Conservation (phyloP, 2,329 filamentous ascomycete species). For the Amesomyces nigricolor region DNA sequence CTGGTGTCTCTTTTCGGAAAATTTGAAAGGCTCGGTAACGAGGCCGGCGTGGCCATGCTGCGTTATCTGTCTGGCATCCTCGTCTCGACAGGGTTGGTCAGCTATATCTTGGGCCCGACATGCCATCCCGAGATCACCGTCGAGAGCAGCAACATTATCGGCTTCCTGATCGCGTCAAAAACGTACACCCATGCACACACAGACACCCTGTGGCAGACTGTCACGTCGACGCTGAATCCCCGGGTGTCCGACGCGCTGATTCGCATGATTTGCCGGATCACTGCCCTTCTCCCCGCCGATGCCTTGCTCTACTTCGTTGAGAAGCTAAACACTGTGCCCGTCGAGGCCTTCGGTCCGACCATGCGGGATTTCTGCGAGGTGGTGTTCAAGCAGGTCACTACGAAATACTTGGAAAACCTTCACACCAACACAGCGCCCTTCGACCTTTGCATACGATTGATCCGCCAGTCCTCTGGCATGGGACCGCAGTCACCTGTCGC, state of each 20-base stretch:
- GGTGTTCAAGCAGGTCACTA: slow-evolving; percentile 46
- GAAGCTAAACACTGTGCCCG: slow-evolving; percentile 61
- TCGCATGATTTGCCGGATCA: slow-evolving; percentile 51
- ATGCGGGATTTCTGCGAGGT: slow-evolving; percentile 58
- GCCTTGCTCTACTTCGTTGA: slow-evolving; percentile 60
- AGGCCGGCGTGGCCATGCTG: slow-evolving; percentile 46
- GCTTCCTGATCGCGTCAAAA: slow-evolving; percentile 75
- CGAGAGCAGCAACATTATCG: slow-evolving; percentile 76
- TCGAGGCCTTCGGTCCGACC: slow-evolving; percentile 55
- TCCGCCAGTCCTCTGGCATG: slow-evolving; percentile 63
- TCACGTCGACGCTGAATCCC: slow-evolving; percentile 75
- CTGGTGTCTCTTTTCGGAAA: slow-evolving; percentile 62
- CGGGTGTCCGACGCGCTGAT: slow-evolving; percentile 77
- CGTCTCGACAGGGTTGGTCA: slow-evolving; percentile 63
- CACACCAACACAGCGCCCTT: slow-evolving; percentile 40
- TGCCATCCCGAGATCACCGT: slow-evolving; percentile 87
- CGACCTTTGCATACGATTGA: slow-evolving; percentile 56
- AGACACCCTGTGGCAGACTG: slow-evolving; percentile 77
- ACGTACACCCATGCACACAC: slow-evolving; percentile 68
- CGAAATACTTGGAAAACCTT: slow-evolving; percentile 37
- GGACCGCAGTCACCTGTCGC: slow-evolving; percentile 49
- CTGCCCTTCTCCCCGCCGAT: slow-evolving; percentile 43
- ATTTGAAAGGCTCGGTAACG: slow-evolving; percentile 39
- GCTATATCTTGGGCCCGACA: slow-evolving; percentile 83
- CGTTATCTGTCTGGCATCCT: slow-evolving; percentile 66